Evolutionary conservation across 805 yeast genomes (phyloP).

Genomic region (Wickerhamia fluorescens): DNA sequence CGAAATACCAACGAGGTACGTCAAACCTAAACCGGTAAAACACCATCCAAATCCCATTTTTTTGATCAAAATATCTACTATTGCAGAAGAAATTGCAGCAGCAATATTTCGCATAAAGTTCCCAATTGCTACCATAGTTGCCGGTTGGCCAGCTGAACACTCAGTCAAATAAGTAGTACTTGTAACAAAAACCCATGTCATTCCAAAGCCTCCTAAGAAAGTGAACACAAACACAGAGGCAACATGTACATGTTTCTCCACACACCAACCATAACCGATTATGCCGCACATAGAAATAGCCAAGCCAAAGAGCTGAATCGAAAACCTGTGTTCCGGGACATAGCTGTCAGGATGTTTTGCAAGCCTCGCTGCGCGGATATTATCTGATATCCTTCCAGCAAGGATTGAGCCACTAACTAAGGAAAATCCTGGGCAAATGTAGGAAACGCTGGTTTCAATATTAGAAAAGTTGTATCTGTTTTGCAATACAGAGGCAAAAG

Average conservation of each 20-base stretch:
- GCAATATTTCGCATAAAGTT: slow-evolving; percentile 47
- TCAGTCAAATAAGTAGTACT: slow-evolving; percentile 50
- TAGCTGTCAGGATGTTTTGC: slow-evolving; percentile 18
- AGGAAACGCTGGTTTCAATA: slow-evolving; percentile 37
- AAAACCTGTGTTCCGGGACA: slow-evolving; percentile 42
- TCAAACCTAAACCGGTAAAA: slow-evolving; percentile 43
- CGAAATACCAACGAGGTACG: slow-evolving; percentile 12
- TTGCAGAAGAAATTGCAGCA: slow-evolving; percentile 46
- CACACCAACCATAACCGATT: slow-evolving; percentile 48
- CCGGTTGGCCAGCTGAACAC: slow-evolving; percentile 41
- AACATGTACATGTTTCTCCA: slow-evolving; percentile 31
- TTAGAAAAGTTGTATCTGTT: slow-evolving; percentile 28
- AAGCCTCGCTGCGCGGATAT: slow-evolving; percentile 20
- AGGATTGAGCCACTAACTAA: slow-evolving; percentile 41
- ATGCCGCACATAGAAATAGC: slow-evolving; percentile 37
- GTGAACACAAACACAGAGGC: slow-evolving; percentile 36
- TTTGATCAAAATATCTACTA: slow-evolving; percentile 28
- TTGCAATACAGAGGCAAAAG: slow-evolving; percentile 36
- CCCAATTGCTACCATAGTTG: slow-evolving; percentile 47
- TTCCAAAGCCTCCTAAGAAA: slow-evolving; percentile 44
- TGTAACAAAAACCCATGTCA: slow-evolving; percentile 49
- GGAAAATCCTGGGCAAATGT: slow-evolving; percentile 47
- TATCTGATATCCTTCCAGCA: slow-evolving; percentile 45
- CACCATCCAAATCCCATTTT: slow-evolving; percentile 47
- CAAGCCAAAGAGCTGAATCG: slow-evolving; percentile 39